Evolutionary conservation across 257 asterid species (phyloP), one percentile per base, ranked within the genome.

Genomic region (Penstemon eatonii): DNA sequence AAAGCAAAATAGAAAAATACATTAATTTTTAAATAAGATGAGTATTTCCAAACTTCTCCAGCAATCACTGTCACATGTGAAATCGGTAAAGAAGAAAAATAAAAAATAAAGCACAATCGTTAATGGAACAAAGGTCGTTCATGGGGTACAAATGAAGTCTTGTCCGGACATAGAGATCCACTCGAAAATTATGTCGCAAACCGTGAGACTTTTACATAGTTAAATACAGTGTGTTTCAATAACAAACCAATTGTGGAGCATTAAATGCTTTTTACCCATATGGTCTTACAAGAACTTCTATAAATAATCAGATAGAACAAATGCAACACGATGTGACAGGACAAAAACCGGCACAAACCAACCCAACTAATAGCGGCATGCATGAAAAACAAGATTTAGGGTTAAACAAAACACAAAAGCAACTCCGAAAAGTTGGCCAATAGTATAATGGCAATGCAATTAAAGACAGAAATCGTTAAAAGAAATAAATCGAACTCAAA

Each of bases 401-500:
- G 9, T 12, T 3, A 7, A 46, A 5, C 11, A 3, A 49, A 15
- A 49, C 8, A 12, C 18, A 4, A 10, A 49, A 49, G 54, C 4
- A 49, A 49, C 54, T 12, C 4, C 52, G 33, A 25, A 6, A 46
- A 9, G 12, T 49, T 12, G n/a, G n/a, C n/a, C 54, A 49, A 49
- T 5, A 4, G 18, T 10, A 12, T 15, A 12, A 49, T 4, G n/a
- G 4, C 13, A 49, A 3, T 49, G 18, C 3, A 10, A 15, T 49
- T 15, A 49, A 49, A 0, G n/a, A 49, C 54, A 25, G 33, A 25
- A 25, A 25, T 25, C 33, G 33, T 25, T 25, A 25, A 25, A 25
- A 25, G 33, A n/a, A 74, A 56, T 18, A 1, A 43, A 42, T 33
- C 45, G 43, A 69, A 41, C 77, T 67, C 45, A 67, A 42, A 63